Evolutionary conservation across 2,329 filamentous ascomycete genomes (phyloP).

Genomic region (Penicillium italicum): DNA sequence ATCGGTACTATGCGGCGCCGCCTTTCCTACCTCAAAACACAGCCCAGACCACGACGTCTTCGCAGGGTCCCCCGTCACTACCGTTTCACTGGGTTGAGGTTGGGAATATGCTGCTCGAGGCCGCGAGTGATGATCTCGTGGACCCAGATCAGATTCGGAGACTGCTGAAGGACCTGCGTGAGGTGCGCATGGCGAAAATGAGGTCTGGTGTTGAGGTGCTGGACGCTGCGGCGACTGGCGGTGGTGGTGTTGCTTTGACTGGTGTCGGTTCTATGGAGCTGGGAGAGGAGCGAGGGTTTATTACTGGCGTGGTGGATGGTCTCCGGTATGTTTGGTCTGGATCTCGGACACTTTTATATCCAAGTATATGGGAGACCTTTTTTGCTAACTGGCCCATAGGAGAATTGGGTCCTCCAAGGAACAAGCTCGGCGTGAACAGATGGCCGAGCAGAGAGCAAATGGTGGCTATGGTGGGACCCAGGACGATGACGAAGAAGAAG

Average conservation of each 20-base stretch:
- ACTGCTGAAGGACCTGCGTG: constrained; percentile 74
- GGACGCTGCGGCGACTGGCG: constrained; percentile 50
- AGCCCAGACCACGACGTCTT: constrained; percentile 57
- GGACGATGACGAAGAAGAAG: constrained; percentile 56
- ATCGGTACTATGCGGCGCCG: constrained; percentile 52
- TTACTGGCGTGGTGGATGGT: constrained; percentile 81
- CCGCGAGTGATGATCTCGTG: constrained; percentile 77
- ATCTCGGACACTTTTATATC: background rate
- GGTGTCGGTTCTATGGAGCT: constrained; percentile 94
- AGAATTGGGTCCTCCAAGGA: constrained; percentile 80
- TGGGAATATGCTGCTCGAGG: constrained; percentile 78
- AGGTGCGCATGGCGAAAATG: constrained; percentile 87
- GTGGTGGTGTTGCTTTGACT: constrained; percentile 67
- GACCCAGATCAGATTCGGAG: constrained; percentile 70
- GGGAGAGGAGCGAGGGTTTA: constrained; percentile 78
- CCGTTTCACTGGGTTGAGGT: constrained; percentile 97
- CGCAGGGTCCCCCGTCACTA: constrained; percentile 45
- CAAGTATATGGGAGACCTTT: background rate
- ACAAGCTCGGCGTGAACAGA: constrained; percentile 69
- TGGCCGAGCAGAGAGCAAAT: constrained; percentile 62
- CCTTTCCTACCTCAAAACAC: constrained; percentile 78
- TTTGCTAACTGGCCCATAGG: constrained; percentile 40
- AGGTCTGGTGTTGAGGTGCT: constrained; percentile 68
- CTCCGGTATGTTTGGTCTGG: constrained; percentile 50
- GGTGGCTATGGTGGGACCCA: constrained; percentile 46